Conservation (phyloP, 2,329 filamentous ascomycete genomes). For the Balansia obtecta region DNA sequence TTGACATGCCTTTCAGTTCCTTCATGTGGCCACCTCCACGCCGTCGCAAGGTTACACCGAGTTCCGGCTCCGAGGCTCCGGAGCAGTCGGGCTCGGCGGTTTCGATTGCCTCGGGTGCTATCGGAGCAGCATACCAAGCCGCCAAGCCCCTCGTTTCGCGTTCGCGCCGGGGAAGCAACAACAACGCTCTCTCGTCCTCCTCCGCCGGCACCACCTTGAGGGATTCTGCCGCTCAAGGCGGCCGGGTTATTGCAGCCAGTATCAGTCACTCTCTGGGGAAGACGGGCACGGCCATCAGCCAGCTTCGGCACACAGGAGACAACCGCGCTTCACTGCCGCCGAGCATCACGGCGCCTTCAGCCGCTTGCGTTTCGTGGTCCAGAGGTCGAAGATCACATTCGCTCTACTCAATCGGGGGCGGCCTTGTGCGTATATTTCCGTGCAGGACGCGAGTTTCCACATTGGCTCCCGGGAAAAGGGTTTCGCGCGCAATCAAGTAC, state of each 20-base stretch:
- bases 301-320: conserved; percentile 62
- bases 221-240: conserved; percentile 54
- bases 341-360: conserved; percentile 38
- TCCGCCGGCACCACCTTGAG: conserved; percentile 34
- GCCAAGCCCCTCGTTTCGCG: conserved; percentile 47
- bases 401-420: conserved; percentile 53
- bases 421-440: conserved; percentile 53
- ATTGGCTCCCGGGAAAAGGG: conserved; percentile 38
- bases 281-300: conserved; percentile 56
- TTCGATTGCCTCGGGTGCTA: conserved; percentile 56
- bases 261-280: conserved; percentile 64
- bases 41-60: conserved; percentile 31
- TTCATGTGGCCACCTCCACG: conserved; percentile 78
- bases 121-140: conserved; percentile 58
- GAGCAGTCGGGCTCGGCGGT: conserved; percentile 44
- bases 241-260: conserved; percentile 59
- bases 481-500: conserved; percentile 44
- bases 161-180: conserved; percentile 38
- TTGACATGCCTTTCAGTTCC: conserved; percentile 71
- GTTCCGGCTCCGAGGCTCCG: conserved; percentile 32
- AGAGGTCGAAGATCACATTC: conserved; percentile 48
- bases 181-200: conserved; percentile 9
- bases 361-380: conserved; percentile 53
- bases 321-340: conserved; percentile 59
- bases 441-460: conserved; percentile 43